Percentiles rank a stretch among this genome's conserved stretches.
These are phyloP conservation scores for Tetramitus jugosus DNA, from an alignment of 208 protist genomes.

Conservation along the genomic window DNA sequence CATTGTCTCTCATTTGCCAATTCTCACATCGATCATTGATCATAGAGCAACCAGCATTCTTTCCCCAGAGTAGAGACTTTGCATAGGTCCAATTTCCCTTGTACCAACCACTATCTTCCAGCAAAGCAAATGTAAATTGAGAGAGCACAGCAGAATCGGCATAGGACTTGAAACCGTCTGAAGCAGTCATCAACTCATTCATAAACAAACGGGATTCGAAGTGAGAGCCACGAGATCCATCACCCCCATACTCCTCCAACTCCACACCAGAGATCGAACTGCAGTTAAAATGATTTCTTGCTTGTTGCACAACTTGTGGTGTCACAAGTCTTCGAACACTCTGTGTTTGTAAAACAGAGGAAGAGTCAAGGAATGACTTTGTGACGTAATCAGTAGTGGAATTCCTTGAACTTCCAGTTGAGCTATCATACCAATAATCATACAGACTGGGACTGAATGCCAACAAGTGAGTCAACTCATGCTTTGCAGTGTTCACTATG, in stretches of 20 bases:
- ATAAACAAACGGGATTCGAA: neutral
- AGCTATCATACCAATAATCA: neutral
- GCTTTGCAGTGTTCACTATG: no score
- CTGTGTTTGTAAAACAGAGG: no score
- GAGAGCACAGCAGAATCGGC: neutral
- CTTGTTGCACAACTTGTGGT: neutral
- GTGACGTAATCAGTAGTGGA: neutral
- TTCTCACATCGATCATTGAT: neutral
- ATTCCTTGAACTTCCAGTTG: neutral
- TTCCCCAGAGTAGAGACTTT: neutral
- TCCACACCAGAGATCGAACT: neutral
- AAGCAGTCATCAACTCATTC: neutral
- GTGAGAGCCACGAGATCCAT: neutral
- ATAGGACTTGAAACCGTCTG: neutral
- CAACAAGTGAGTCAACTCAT: neutral
- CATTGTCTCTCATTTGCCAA: neutral
- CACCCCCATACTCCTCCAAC: neutral
- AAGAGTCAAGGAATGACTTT: neutral
- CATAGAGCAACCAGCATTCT: neutral
- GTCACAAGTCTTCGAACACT: neutral
- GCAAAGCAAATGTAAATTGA: neutral
- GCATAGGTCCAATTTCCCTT: neutral
- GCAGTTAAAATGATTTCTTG: neutral
- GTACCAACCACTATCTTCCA: constrained; percentile 15
- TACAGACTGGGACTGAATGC: neutral